Conservation (phyloP, 2,329 filamentous ascomycete species). For the Hypoxylon sp. region DNA sequence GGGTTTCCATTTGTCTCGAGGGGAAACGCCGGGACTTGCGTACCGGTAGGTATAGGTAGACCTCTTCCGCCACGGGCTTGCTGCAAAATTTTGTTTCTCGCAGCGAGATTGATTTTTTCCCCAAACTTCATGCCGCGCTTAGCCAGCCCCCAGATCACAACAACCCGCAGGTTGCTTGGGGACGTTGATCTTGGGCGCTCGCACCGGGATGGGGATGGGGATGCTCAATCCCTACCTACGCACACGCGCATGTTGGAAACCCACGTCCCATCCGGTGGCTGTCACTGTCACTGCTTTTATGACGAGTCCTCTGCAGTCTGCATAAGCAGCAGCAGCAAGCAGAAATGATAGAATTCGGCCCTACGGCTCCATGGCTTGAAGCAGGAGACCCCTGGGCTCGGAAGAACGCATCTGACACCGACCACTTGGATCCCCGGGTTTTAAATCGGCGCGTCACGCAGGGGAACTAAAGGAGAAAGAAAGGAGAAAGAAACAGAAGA, state of each 20-base stretch:
- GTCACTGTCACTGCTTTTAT: neutral
- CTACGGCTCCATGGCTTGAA: neutral
- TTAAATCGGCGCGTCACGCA: neutral
- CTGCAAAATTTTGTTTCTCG: too few relatives aligned
- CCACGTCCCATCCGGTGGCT: too few relatives aligned
- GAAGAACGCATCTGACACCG: constrained; percentile 25
- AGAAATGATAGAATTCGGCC: constrained; percentile 4
- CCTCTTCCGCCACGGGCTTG: too few relatives aligned
- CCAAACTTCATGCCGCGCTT: neutral
- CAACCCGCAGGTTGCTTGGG: neutral
- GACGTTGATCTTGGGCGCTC: neutral
- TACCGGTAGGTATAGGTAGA: too few relatives aligned
- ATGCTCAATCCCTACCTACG: too few relatives aligned
- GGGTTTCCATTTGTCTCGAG: neutral
- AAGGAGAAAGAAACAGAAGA: neutral
- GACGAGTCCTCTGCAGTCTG: constrained; percentile 20
- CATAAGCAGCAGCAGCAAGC: too few relatives aligned
- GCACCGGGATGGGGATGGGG: constrained; percentile 17
- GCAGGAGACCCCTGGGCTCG: constrained; percentile 24
- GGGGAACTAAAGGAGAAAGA: constrained; percentile 2
- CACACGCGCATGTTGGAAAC: too few relatives aligned
- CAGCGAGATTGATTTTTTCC: too few relatives aligned
- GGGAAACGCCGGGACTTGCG: too few relatives aligned
- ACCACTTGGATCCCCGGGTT: constrained; percentile 16
- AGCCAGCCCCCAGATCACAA: neutral